These are phyloP conservation scores for Thermomucor indicae-seudaticae DNA, from an alignment of 371 early-diverging fungal genomes.

Conservation along the genomic window DNA sequence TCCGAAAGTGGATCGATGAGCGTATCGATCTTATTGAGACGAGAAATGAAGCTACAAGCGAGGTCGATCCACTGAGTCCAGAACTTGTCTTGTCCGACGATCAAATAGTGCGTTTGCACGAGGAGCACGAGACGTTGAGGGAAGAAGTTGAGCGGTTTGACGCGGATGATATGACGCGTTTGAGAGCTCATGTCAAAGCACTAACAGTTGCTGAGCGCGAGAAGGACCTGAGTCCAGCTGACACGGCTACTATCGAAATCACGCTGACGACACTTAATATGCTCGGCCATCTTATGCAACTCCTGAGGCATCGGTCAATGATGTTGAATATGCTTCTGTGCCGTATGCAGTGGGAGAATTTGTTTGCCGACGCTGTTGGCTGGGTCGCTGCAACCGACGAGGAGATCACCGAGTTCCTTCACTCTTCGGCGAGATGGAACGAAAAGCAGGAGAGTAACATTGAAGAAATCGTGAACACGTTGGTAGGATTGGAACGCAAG, in stretches of 20 bases:
- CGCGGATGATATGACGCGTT: conserved; percentile 40
- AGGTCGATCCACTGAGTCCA: conserved; percentile 29
- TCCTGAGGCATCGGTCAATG: conserved; percentile 24
- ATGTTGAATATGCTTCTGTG: conserved; percentile 25
- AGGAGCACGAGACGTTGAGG: conserved; percentile 27
- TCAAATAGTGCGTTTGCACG: conserved; percentile 15
- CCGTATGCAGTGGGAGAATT: conserved; percentile 45
- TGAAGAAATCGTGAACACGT: conserved; percentile 31
- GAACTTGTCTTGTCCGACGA: conserved; percentile 17
- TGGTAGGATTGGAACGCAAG: conserved; percentile 27
- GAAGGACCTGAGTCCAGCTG: conserved; percentile 46
- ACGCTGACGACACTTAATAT: conserved; percentile 40
- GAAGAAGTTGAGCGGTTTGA: conserved; percentile 32
- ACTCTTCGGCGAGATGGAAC: conserved; percentile 29
- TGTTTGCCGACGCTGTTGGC: conserved; percentile 35
- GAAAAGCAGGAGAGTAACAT: conserved; percentile 17
- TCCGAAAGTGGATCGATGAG: conserved; percentile 32
- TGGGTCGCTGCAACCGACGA: conserved; percentile 34
- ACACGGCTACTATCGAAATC: conserved; percentile 51
- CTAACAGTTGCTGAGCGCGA: conserved; percentile 24
- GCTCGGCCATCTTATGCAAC: conserved; percentile 31
- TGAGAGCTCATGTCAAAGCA: conserved; percentile 46
- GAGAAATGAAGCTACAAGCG: conserved; percentile 16
- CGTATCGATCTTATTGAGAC: conserved; percentile 30
- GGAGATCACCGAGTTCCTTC: conserved; percentile 31